Base-by-base conservation (phyloP, 345 rosid species). In the Eucalyptus regnans region DNA sequence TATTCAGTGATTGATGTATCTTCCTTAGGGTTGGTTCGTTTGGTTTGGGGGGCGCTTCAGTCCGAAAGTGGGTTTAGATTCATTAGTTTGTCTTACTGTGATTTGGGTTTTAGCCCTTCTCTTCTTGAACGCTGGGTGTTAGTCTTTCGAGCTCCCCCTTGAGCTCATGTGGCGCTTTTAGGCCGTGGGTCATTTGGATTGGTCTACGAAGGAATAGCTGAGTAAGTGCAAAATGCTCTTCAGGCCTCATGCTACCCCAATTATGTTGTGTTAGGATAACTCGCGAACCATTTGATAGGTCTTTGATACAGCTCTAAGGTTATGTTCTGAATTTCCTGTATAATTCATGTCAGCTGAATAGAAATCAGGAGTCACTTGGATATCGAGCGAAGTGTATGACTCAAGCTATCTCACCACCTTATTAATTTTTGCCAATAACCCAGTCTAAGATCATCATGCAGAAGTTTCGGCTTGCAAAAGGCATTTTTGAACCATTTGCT, bases 151-250 rank as follows among this genome's bases (percentile, higher is more conserved):
- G 27, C 12, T 56, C 11, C 62, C 48, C 48, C 62, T 8, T 22
- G 62, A 56, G 29, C 22, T 56, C 62, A 56, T 10, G 10, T 23
- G 62, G 62, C 62, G 66, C 99, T 94, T 92, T 91, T 97, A 87
- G 98, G 99, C 48, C 93, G 96, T 49, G 99, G 99, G 56, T 94
- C 98, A 29, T 97, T 96, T 91, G 99, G 99, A 68, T 93, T 96
- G 0, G 99, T 96, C 29, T 96, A 94, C 87, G 99, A 96, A 92
- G 99, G 97, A 84, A 91, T 95, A 62, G 90, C 98, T 64, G 94
- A 90, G 99, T 97, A 95, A 93, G 97, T 93, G 89, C 50, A 92
- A 68, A 33, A 62, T 71, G 12, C 56, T 83, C 18, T 20, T 37
- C 9, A 10, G 48, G 54, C 86, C 51, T 25, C 4, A 12, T 50